Base-by-base conservation (phyloP, 768 basidiomycete species). In the Tubosaeta sp. region DNA sequence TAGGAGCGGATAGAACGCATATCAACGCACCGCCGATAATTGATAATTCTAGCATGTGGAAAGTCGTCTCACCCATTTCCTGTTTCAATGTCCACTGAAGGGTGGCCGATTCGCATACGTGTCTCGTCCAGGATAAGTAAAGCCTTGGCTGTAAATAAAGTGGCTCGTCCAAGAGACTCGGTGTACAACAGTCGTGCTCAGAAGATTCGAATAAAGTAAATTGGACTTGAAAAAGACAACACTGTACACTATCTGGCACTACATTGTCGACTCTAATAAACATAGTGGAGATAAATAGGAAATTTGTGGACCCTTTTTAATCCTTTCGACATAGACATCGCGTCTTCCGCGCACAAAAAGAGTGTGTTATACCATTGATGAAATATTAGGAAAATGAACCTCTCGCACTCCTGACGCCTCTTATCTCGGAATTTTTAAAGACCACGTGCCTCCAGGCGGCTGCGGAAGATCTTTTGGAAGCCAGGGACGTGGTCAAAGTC, bases 381-480 rank as follows among this genome's bases (percentile, higher is more conserved):
- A 36, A 36, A 18, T 19, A 36, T 19, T 18, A 36, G 8, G 7
- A 36, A 9, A 36, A 18, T 9, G 5, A 36, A 35, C 16, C 6
- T 8, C 8, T 35, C 34, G n/a, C n/a, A n/a, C 10, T 36, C 35
- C 18, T 9, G 18, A 18, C 4, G 10, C 35, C 18, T 27, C 8
- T 19, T n/a, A 36, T 18, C 9, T n/a, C 10, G 4, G 35, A 22
- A 6, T 5, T 8, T 40, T 49, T 43, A 65, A 4, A 65, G 55
- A 10, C 64, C 65, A 24, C 63, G 65, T 1, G 55, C 56, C 18
- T 62, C 63, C 10, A 65, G 60, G 24, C 54, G 52, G 27, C 3
- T 46, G 13, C 64, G 65, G 56, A 65, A 62, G 34, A 65, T 60
- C 53, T 65, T 65, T 46, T 65, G 64, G 55, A 65, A 67, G 0